These are phyloP conservation scores for Hypholoma fasciculare DNA, from an alignment of 768 basidiomycete genomes.

Conservation along the genomic window DNA sequence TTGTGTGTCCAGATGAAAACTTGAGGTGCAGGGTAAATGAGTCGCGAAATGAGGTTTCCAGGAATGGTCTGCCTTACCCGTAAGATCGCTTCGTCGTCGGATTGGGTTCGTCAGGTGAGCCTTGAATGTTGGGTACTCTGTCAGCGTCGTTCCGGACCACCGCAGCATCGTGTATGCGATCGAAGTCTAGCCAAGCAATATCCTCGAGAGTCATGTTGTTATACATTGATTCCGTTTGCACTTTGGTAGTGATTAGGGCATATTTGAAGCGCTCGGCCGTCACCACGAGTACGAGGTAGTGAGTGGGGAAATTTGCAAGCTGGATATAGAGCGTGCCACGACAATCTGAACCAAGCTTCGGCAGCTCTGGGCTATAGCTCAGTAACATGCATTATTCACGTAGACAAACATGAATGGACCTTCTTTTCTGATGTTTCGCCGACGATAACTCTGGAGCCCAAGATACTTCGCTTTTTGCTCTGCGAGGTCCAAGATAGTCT, in stretches of 20 bases:
- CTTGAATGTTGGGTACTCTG: conserved; percentile 3
- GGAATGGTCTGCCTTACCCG: conserved; percentile 17
- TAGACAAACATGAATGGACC: conserved; percentile 40
- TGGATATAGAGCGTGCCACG: conserved; percentile 75
- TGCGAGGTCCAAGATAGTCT: conserved; percentile 83
- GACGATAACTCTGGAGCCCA: conserved; percentile 73
- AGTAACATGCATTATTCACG: neutral
- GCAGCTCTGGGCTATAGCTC: conserved; percentile 47
- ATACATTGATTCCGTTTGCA: conserved; percentile 54
- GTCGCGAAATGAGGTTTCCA: neutral
- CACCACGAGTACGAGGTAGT: conserved; percentile 85
- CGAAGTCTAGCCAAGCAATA: conserved; percentile 76
- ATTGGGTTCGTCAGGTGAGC: neutral
- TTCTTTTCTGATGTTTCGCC: conserved; percentile 64
- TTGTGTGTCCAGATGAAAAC: conserved; percentile 72
- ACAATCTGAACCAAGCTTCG: conserved; percentile 66
- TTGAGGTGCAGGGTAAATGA: conserved; percentile 11
- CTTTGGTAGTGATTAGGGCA: conserved; percentile 73
- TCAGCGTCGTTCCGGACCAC: conserved; percentile 10
- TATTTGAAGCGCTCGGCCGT: conserved; percentile 78
- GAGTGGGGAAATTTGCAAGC: conserved; percentile 70
- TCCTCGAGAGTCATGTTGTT: conserved; percentile 70
- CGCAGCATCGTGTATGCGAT: conserved; percentile 57
- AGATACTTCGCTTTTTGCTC: conserved; percentile 87
- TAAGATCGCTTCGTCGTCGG: conserved; percentile 3